Conservation (phyloP, 2,329 filamentous ascomycete genomes). For the Aspergillus tanneri region DNA sequence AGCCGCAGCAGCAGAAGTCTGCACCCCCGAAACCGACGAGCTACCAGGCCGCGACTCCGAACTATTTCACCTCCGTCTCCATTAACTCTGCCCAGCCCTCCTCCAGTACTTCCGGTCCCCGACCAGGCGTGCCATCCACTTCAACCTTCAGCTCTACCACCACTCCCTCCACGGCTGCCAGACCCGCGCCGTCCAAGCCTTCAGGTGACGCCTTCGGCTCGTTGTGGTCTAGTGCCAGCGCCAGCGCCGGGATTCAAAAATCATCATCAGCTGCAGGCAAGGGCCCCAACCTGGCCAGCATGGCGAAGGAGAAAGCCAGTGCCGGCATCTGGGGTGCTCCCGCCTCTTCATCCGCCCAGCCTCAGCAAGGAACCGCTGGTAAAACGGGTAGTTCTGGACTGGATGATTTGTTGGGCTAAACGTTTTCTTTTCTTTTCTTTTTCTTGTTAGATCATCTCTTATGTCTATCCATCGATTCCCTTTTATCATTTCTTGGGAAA, state of each 20-base stretch:
- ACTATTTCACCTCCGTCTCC: conserved; percentile 87
- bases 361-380: conserved; percentile 29
- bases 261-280: conserved; percentile 58
- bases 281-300: conserved; percentile 81
- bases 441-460: too few species aligned
- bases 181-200: conserved; percentile 50
- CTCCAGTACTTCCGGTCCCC: conserved; percentile 26
- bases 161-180: conserved; percentile 46
- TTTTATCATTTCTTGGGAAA: too few species aligned
- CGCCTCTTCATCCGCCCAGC: conserved; percentile 45
- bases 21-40: conserved; percentile 56
- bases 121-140: conserved; percentile 36
- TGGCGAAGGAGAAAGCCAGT: conserved; percentile 97
- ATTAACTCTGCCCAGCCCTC: conserved; percentile 35
- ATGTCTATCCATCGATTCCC: too few species aligned
- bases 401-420: conserved; percentile 43
- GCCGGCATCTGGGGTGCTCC: conserved; percentile 89
- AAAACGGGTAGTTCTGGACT: conserved; percentile 39
- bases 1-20: conserved; percentile 39
- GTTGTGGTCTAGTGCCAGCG: conserved; percentile 70
- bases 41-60: conserved; percentile 78
- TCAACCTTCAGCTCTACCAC: conserved; percentile 40
- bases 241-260: conserved; percentile 75
- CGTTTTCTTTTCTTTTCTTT: not conserved
- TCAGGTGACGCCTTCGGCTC: conserved; percentile 84